phyloP scores from a whole-genome alignment of 1,284 basidiomycete genomes.

The Ceratobasidium theobromae region DNA sequence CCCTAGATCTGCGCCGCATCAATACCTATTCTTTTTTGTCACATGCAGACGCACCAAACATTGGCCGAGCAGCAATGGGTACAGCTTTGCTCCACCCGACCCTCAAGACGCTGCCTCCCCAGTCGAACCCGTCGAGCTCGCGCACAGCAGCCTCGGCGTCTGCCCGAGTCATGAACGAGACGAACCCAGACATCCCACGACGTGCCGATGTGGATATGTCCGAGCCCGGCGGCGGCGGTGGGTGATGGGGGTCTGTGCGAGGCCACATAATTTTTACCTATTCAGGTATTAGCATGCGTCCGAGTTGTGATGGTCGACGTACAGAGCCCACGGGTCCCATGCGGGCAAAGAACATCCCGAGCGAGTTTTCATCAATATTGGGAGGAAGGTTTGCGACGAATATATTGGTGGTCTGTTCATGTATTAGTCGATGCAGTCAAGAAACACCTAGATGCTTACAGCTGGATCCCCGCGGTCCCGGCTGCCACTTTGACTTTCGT shows the following conservation, averaged over 20 bases:
- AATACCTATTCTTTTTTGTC: not conserved
- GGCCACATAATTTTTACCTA: conserved; percentile 98
- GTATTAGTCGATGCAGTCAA: conserved; percentile 45
- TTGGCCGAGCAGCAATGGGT: conserved; percentile 72
- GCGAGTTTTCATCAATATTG: conserved; percentile 75
- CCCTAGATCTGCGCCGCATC: conserved; percentile 10
- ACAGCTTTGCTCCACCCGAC: conserved; percentile 97
- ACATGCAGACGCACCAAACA: conserved; percentile 65
- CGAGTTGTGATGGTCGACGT: conserved; percentile 16
- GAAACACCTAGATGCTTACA: conserved; percentile 48
- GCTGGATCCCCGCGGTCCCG: conserved; percentile 83
- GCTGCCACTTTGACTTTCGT: conserved; percentile 84
- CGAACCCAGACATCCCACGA: conserved; percentile 86
- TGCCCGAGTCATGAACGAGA: conserved; percentile 89
- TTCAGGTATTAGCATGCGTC: conserved; percentile 13
- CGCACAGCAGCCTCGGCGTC: conserved; percentile 87
- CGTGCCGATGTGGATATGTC: conserved; percentile 68
- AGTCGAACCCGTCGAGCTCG: conserved; percentile 87
- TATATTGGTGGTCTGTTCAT: conserved; percentile 80
- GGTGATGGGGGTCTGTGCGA: conserved; percentile 53
- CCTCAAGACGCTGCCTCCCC: conserved; percentile 81
- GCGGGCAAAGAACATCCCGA: conserved; percentile 85
- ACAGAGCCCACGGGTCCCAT: conserved; percentile 53
- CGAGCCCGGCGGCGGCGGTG: conserved; percentile 62
- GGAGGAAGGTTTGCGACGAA: conserved; percentile 90